Base-by-base conservation (phyloP, 2,329 filamentous ascomycete genomes). In the Fonsecaea multimorphosa region DNA sequence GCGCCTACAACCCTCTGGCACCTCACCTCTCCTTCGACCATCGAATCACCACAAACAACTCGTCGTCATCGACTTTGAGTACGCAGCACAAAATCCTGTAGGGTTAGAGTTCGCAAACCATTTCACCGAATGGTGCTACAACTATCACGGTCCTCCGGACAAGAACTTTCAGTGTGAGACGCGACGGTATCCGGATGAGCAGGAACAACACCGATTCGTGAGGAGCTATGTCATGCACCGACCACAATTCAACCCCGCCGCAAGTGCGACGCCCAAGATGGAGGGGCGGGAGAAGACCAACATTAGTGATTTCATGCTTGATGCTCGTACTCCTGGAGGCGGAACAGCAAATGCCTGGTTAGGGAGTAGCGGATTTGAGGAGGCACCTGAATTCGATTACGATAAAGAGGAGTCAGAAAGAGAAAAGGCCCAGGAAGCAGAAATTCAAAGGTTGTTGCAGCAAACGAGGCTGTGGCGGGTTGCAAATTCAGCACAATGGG, bases 31-130 rank as follows among this genome's bases (percentile, higher is more conserved):
- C 7, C 84, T 97, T 11, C 86, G 95, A 57, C 93, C 95, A 0
- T 89, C 91, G 65, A 98, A 98, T 78, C 89, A 94, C 72, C 95
- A 99, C 80, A 98, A 96, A 78, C 94, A 96, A 78, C 86, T 99
- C 14, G 86, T 98, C 16, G 95, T 99, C 69, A 99, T 99, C 74
- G 95, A 99, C 77, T 99, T 99, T 74, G 95, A 99, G 75, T 99
- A 99, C 76, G 91, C 95, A 1, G 93, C 89, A 1, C 93, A 94
- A 64, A 99, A 98, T 76, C 84, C 89, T 0, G 88, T 88, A 0
- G 95, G 93, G 1, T 83, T 92, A 16, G 95, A 99, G 78, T 98
- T 99, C 76, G 95, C 93, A 64, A 99, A 99, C 77, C 95, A 99
- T 78, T 99, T 99, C 78, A 87, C 92, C 0, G 95, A 99, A 79